Percentiles rank a stretch among this genome's conserved stretches.
Evolutionary conservation across 2,329 filamentous ascomycete species (phyloP).

Genomic region (Ophiostoma ips): DNA sequence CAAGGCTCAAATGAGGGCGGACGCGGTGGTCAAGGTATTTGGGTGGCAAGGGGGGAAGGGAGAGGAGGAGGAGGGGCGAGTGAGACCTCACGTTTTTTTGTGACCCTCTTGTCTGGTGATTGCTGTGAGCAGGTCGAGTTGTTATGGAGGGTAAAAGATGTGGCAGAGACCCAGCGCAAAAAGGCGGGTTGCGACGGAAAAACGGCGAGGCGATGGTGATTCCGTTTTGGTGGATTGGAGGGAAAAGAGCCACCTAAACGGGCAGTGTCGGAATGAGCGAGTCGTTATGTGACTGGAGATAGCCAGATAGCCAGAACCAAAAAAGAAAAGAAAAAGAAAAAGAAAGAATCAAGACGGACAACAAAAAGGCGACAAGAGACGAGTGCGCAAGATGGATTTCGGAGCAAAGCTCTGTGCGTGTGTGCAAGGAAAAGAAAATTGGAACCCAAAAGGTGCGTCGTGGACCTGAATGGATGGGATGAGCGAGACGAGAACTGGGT

Average conservation of each 20-base stretch:
- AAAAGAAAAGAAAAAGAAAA: not conserved
- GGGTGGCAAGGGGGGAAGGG: conserved; percentile 1
- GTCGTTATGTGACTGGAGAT: not conserved
- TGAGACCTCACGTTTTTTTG: conserved; percentile 5
- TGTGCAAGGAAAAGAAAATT: not conserved
- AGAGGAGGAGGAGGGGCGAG: no score
- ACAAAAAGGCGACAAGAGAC: not conserved
- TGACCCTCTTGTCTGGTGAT: conserved; percentile 5
- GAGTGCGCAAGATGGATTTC: not conserved
- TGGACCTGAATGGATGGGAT: not conserved
- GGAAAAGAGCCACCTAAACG: conserved; percentile 11
- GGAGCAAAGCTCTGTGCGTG: not conserved
- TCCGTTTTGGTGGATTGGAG: conserved; percentile 34
- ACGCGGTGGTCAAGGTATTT: not conserved
- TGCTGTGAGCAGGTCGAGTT: conserved; percentile 11
- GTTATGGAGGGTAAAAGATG: conserved; percentile 40
- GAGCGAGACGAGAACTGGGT: not conserved
- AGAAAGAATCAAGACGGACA: not conserved
- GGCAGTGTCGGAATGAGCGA: conserved; percentile 1
- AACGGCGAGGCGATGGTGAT: conserved; percentile 30
- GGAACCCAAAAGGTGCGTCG: not conserved
- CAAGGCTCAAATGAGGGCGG: not conserved
- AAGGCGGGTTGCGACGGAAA: conserved; percentile 29
- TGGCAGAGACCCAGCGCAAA: conserved; percentile 34
- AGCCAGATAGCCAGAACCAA: not conserved